Percentiles rank a stretch among this genome's conserved stretches.
phyloP scores from a whole-genome alignment of 805 yeast genomes.

The Metschnikowia santaceciliae region DNA sequence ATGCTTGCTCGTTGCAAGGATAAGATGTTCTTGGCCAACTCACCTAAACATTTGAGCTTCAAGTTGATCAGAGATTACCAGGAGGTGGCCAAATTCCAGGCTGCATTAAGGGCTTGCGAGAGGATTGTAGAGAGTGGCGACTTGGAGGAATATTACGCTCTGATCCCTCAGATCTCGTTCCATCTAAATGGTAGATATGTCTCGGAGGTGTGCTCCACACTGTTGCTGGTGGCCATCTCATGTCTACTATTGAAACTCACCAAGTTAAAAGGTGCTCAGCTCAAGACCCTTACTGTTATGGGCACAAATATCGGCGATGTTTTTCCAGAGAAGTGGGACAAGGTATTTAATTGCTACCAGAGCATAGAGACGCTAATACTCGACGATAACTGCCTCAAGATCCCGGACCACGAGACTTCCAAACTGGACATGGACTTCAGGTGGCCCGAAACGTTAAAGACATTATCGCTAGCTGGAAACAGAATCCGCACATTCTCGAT shows the following conservation, averaged over 20 bases:
- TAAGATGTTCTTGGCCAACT: conserved; percentile 4
- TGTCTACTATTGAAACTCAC: conserved; percentile 24
- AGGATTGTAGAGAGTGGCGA: conserved; percentile 4
- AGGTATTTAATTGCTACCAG: conserved; percentile 23
- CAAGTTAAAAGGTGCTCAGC: conserved; percentile 16
- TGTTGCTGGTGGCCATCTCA: conserved; percentile 27
- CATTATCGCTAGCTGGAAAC: conserved; percentile 26
- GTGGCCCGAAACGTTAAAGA: conserved; percentile 25
- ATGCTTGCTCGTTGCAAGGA: conserved; percentile 6
- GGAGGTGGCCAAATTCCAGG: conserved; percentile 14
- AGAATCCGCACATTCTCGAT: conserved; percentile 18
- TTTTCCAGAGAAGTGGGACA: conserved; percentile 30
- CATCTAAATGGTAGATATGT: conserved; percentile 25
- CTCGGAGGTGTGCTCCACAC: conserved; percentile 28
- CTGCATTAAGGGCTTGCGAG: conserved; percentile 14
- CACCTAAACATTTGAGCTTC: conserved; percentile 9
- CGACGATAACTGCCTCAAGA: conserved; percentile 19
- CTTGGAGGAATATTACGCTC: conserved; percentile 8
- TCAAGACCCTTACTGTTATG: conserved; percentile 22
- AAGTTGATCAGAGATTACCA: conserved; percentile 7
- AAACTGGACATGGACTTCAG: conserved; percentile 8
- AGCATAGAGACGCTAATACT: conserved; percentile 22
- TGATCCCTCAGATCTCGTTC: conserved; percentile 20
- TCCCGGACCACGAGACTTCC: background rate
- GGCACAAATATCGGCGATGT: conserved; percentile 35